A percentile compares a stretch with the other conserved stretches of the same genome.
phyloP scores from a whole-genome alignment of 495 filamentous ascomycete species.

The Lasiosphaeria ovina region DNA sequence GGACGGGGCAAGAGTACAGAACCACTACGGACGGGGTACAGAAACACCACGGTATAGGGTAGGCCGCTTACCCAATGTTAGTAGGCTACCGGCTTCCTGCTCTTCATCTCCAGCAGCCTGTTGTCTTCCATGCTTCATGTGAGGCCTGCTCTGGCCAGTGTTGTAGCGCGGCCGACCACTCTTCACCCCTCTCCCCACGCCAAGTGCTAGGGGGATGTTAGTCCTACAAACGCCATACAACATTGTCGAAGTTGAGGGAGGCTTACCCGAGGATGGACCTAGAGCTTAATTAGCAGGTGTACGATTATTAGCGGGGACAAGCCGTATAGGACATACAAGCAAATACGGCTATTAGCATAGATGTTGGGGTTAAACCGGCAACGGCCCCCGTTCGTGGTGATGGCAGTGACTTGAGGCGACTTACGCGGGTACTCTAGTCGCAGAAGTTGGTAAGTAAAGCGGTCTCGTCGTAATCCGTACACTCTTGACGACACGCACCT shows the following conservation, averaged over 20 bases:
- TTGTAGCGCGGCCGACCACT: slow-evolving; percentile 96
- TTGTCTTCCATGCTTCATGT: too few relatives aligned
- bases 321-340: slow-evolving; percentile 59
- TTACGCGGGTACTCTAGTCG: slow-evolving; percentile 79
- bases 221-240: slow-evolving; percentile 14
- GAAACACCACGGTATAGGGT: too few relatives aligned
- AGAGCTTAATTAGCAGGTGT: slow-evolving; percentile 16
- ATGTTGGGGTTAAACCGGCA: slow-evolving; percentile 97
- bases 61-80: too few relatives aligned
- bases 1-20: too few relatives aligned
- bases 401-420: slow-evolving; percentile 69
- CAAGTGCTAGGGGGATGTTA: slow-evolving; percentile 69
- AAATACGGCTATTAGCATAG: slow-evolving; percentile 87
- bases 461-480: background rate
- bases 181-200: slow-evolving; percentile 82
- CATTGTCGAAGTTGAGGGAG: slow-evolving; percentile 24
- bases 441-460: background rate
- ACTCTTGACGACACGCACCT: slow-evolving; percentile 41
- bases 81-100: too few relatives aligned
- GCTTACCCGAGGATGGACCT: slow-evolving; percentile 87
- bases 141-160: too few relatives aligned
- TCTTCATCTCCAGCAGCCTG: too few relatives aligned
- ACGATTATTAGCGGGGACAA: background rate
- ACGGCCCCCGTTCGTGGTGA: slow-evolving; percentile 83
- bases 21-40: too few relatives aligned